phyloP scores from a whole-genome alignment of 202 grass and related monocot species.

The Carex arenaria region DNA sequence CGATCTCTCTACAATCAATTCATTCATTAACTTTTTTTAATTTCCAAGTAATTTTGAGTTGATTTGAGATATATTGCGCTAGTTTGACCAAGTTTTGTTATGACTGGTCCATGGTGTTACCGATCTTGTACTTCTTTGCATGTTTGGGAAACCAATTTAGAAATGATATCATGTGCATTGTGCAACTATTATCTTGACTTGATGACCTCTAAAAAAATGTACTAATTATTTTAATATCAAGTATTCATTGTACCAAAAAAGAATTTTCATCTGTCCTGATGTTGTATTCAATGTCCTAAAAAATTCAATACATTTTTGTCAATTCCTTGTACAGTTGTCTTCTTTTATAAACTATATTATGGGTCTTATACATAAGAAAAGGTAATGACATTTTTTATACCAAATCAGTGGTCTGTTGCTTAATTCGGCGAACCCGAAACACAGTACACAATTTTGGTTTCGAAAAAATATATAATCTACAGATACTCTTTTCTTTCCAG shows the following conservation, averaged over 20 bases:
- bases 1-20: background rate
- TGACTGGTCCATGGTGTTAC: background rate
- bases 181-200: background rate
- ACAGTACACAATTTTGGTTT: background rate
- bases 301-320: background rate
- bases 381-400: background rate
- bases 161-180: background rate
- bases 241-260: background rate
- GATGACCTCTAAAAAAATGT: background rate
- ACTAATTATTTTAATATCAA: background rate
- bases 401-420: background rate
- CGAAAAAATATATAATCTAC: background rate
- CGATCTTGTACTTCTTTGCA: background rate
- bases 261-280: background rate
- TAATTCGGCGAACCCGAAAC: background rate
- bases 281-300: background rate
- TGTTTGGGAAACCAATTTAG: background rate
- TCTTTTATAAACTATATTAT: background rate
- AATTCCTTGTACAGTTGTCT: slow-evolving; percentile 1
- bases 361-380: background rate
- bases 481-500: background rate
- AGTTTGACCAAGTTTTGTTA: background rate
- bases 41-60: background rate
- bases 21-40: background rate
- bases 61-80: background rate